Percentiles rank a stretch among this genome's conserved stretches.
These are phyloP conservation scores for Phialocephala subalpina DNA, from an alignment of 2,329 filamentous ascomycete genomes.

Conservation along the genomic window DNA sequence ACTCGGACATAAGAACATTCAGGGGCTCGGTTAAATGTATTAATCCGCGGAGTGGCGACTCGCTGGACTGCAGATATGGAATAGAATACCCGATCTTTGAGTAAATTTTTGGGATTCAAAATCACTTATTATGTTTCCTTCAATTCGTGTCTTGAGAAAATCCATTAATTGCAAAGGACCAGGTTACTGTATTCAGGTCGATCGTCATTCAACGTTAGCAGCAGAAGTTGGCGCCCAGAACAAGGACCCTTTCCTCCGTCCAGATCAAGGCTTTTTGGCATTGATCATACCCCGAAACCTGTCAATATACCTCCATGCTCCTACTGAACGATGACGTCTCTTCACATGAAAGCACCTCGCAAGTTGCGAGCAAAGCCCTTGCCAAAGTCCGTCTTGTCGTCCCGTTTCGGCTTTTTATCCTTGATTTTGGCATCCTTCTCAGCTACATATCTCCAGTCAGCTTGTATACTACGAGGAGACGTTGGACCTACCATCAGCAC, in stretches of 20 bases:
- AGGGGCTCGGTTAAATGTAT: neutral
- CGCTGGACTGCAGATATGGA: neutral
- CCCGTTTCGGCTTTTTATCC: neutral
- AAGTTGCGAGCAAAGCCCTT: constrained; percentile 1
- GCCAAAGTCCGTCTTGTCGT: neutral
- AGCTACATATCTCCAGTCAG: neutral
- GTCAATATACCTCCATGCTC: too few relatives aligned
- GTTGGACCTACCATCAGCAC: neutral
- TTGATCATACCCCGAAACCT: too few relatives aligned
- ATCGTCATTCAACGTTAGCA: too few relatives aligned
- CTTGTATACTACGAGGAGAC: neutral
- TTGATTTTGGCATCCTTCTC: neutral
- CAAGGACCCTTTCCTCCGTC: too few relatives aligned
- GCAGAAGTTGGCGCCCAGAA: too few relatives aligned
- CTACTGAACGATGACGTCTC: neutral
- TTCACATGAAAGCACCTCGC: neutral
- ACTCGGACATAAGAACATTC: neutral
- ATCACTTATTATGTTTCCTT: too few relatives aligned
- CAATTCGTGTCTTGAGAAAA: too few relatives aligned
- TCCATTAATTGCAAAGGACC: too few relatives aligned
- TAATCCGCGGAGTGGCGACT: neutral
- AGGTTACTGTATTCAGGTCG: too few relatives aligned
- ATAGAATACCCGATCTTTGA: neutral
- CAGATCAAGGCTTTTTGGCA: too few relatives aligned
- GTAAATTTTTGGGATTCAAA: too few relatives aligned